Evolutionary conservation across 2,329 filamentous ascomycete genomes (phyloP).

Genomic region (Remersonia thermophila): DNA sequence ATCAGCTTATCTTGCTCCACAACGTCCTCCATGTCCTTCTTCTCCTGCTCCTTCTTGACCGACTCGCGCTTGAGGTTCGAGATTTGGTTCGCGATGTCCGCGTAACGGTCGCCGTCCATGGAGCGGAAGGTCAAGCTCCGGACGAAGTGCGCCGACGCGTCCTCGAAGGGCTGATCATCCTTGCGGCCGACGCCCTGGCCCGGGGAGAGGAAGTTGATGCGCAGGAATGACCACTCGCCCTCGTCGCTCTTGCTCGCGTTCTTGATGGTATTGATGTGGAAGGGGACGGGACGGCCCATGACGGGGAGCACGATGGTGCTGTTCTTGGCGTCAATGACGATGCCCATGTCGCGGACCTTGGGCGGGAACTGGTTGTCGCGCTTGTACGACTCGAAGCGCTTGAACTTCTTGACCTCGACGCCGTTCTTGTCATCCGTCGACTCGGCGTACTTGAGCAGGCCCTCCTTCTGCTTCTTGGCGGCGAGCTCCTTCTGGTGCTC

Average conservation of each 20-base stretch:
- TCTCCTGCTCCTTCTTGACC: conserved; percentile 87
- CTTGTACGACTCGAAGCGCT: conserved; percentile 98
- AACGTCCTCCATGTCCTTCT: conserved; percentile 99
- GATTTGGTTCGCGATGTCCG: conserved; percentile 84
- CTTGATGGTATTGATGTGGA: conserved; percentile 97
- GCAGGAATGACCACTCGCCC: conserved; percentile 81
- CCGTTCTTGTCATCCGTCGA: conserved; percentile 77
- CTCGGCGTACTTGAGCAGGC: conserved; percentile 73
- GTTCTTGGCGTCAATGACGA: conserved; percentile 85
- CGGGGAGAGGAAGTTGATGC: conserved; percentile 94
- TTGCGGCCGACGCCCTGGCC: conserved; percentile 95
- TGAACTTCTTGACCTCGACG: conserved; percentile 94
- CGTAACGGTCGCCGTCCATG: conserved; percentile 75
- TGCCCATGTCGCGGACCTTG: conserved; percentile 71
- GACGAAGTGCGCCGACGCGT: conserved; percentile 89
- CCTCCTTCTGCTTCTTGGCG: conserved; percentile 78
- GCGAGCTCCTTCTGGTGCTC: conserved; percentile 88
- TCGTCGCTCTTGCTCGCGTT: conserved; percentile 97
- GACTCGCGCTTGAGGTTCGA: conserved; percentile 92
- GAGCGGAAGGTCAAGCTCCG: conserved; percentile 92
- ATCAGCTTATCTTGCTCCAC: conserved; percentile 96
- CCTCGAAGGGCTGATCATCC: conserved; percentile 95
- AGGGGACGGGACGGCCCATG: conserved; percentile 93
- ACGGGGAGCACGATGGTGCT: conserved; percentile 85
- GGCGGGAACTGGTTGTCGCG: conserved; percentile 85